A percentile compares a stretch with the other conserved stretches of the same genome.
Conservation (phyloP, 2,329 filamentous ascomycete species). For the Cadophora sp. region DNA sequence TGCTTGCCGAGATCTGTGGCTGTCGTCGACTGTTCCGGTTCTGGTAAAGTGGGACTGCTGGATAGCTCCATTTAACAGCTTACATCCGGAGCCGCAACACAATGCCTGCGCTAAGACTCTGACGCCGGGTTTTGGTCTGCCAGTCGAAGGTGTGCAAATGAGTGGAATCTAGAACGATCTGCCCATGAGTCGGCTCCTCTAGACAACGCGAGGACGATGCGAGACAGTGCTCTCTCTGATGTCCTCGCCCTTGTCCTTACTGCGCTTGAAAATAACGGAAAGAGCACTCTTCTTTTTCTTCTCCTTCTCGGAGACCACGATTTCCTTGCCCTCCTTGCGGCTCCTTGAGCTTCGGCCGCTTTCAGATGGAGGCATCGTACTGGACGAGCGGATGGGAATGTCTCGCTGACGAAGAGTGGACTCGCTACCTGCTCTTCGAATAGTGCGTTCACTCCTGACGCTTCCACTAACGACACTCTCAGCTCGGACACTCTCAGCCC, state of each 20-base stretch:
- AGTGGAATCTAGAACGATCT: neutral
- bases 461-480: conserved; percentile 28
- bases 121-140: neutral
- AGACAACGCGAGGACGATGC: conserved; percentile 21
- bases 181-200: neutral
- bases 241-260: conserved; percentile 43
- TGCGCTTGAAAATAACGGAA: conserved; percentile 29
- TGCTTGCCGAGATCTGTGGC: neutral
- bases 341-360: conserved; percentile 36
- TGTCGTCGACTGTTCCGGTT: neutral
- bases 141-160: neutral
- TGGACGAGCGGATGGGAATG: conserved; percentile 19
- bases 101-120: neutral
- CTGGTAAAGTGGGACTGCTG: neutral
- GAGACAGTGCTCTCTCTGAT: conserved; percentile 22
- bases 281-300: conserved; percentile 34
- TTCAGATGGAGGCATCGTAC: conserved; percentile 35
- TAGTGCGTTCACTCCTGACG: conserved; percentile 29
- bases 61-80: neutral
- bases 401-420: conserved; percentile 26
- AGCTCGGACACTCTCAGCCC: conserved; percentile 21
- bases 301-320: conserved; percentile 36
- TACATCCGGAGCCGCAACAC: neutral
- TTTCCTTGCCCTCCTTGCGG: conserved; percentile 42
- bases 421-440: conserved; percentile 42